Evolutionary conservation across 495 filamentous ascomycete species (phyloP).

Genomic region (Daldinia vernicosa): DNA sequence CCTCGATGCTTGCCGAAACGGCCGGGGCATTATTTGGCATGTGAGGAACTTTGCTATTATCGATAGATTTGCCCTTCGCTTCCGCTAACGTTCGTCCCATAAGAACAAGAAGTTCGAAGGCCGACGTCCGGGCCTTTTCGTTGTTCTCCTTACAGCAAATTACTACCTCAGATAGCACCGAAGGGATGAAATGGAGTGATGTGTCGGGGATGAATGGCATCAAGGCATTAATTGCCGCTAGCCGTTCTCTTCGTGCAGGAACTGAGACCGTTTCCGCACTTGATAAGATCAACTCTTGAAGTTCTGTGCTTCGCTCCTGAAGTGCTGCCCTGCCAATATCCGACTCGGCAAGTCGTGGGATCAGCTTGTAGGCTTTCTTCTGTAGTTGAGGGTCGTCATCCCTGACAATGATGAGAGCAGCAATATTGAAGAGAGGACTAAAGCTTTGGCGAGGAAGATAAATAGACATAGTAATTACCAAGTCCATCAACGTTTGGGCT

Average conservation of each 20-base stretch:
- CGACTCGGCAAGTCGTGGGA: conserved; percentile 85
- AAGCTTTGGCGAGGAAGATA: conserved; percentile 89
- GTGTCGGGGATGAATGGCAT: conserved; percentile 76
- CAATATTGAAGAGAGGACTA: conserved; percentile 80
- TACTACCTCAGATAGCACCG: conserved; percentile 90
- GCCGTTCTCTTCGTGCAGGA: conserved; percentile 83
- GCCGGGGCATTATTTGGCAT: conserved; percentile 83
- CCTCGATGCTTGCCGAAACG: conserved; percentile 81
- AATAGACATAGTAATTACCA: conserved; percentile 92
- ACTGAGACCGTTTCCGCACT: conserved; percentile 83
- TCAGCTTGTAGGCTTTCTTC: conserved; percentile 98
- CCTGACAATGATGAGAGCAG: conserved; percentile 78
- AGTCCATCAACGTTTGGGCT: conserved; percentile 92
- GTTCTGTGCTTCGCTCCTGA: conserved; percentile 71
- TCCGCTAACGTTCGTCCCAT: conserved; percentile 83
- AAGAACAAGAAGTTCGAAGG: conserved; percentile 88
- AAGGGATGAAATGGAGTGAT: conserved; percentile 90
- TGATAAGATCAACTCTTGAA: conserved; percentile 79
- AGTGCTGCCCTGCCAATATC: conserved; percentile 76
- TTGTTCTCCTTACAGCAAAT: conserved; percentile 96
- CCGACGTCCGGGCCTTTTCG: conserved; percentile 85
- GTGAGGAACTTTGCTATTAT: conserved; percentile 83
- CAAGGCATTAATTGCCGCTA: conserved; percentile 80
- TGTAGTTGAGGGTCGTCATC: conserved; percentile 90
- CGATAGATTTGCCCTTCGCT: conserved; percentile 73